Conservation (phyloP, 2,329 filamentous ascomycete genomes). For the Hypoxylon sp. region DNA sequence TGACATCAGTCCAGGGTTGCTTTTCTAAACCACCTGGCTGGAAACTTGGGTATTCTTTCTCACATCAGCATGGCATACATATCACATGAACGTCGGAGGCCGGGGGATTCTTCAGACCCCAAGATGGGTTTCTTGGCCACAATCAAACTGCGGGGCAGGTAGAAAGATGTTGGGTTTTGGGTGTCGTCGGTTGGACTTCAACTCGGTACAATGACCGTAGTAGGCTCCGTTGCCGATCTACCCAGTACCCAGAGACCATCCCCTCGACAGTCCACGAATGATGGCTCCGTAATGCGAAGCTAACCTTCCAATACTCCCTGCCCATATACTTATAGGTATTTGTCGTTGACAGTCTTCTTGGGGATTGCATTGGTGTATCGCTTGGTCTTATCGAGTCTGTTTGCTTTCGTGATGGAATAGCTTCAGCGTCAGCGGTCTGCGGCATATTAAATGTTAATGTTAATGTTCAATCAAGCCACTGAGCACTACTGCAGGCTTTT, state of each 20-base stretch:
- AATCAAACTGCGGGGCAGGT: constrained; percentile 22
- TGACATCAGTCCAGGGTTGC: not conserved
- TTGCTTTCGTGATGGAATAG: not conserved
- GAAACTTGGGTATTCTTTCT: constrained; percentile 1
- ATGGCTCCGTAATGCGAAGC: constrained; percentile 3
- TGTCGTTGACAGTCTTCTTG: not conserved
- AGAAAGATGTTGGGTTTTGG: constrained; percentile 13
- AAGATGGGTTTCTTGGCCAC: constrained; percentile 12
- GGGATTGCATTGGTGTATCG: not conserved
- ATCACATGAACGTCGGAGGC: constrained; percentile 23
- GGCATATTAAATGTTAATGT: not conserved
- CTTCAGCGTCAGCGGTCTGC: not conserved
- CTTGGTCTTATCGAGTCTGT: constrained; percentile 1
- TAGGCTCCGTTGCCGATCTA: constrained; percentile 15
- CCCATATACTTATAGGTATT: not conserved
- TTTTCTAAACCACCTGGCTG: not conserved
- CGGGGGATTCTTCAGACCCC: constrained; percentile 21
- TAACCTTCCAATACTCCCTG: not conserved
- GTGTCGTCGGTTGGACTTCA: constrained; percentile 5
- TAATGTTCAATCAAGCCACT: constrained; percentile 7
- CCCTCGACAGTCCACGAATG: constrained; percentile 3
- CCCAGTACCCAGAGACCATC: constrained; percentile 6
- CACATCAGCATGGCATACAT: constrained; percentile 10
- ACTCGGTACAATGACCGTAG: constrained; percentile 13
- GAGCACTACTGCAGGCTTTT: constrained; percentile 1